Evolutionary conservation across 1,139 yeast species (phyloP), one percentile per base, ranked within the genome.

Genomic region (Sugiyamaella xylanicola): DNA sequence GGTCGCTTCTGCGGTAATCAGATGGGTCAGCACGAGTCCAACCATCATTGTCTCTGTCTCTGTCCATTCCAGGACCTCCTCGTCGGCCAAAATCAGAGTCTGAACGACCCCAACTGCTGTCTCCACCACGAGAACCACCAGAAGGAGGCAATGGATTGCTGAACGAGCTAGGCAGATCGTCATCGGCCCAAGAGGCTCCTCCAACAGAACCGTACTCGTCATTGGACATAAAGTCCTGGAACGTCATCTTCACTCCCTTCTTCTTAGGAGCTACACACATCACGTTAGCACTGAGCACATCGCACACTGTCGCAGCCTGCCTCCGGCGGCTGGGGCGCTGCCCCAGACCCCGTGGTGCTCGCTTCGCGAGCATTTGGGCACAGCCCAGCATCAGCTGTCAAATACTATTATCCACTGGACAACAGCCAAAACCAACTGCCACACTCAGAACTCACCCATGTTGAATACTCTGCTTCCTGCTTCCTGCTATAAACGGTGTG

Each of bases 181-280:
- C 67, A 41, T 64, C 68, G n/a, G 65, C 68, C 68, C 68, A 64
- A n/a, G 64, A 55, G n/a, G 61, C 65, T 11, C 58, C 50, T n/a
- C 55, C 53, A 11, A 58, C 61, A 9, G 56, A 37, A 17, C 65
- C 66, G 48, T 56, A 64, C 37, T 29, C 35, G 17, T 53, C 59
- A 45, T 61, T 59, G 45, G 44, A 73, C 65, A 81, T 73, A 74
- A 82, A 82, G 67, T 83, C 75, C 64, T 75, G 76, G 69, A 80
- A 74, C 71, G 79, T 82, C 83, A 80, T 79, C 74, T 77, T 81
- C 58, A 72, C 74, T 56, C 83, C 84, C 59, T 76, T 75, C 70
- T 78, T 79, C 67, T 79, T 79, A 67, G 83, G 83, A 42, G 52
- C 53, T 56, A 39, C 21, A 2, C 2, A n/a, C n/a, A n/a, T n/a